Percentiles rank a stretch among this genome's conserved stretches.
Evolutionary conservation across 164 flowering plant genomes (phyloP).

Genomic region (Vitis rupestris): DNA sequence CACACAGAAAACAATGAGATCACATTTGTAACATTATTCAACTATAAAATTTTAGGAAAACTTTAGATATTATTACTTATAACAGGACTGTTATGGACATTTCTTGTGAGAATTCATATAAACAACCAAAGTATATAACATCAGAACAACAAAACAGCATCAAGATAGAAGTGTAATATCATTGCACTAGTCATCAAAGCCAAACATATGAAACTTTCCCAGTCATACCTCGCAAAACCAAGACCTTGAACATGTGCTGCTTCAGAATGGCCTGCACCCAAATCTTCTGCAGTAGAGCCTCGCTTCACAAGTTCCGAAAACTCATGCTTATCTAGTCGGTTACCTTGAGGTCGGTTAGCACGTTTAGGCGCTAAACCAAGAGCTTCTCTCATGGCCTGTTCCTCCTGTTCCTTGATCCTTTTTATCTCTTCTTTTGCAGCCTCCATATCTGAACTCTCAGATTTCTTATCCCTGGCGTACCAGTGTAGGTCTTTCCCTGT

Average conservation of each 20-base stretch:
- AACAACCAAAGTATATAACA: too few species aligned
- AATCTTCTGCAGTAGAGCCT: conserved; percentile 90
- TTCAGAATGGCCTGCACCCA: conserved; percentile 90
- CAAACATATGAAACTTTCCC: too few species aligned
- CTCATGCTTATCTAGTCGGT: conserved; percentile 93
- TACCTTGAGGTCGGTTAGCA: conserved; percentile 59
- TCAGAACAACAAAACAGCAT: too few species aligned
- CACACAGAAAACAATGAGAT: too few species aligned
- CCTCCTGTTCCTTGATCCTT: conserved; percentile 90
- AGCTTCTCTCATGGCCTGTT: conserved; percentile 95
- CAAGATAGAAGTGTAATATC: too few species aligned
- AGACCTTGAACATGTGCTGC: conserved; percentile 89
- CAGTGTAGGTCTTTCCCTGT: conserved; percentile 92
- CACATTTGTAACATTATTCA: too few species aligned
- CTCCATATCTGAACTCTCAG: conserved; percentile 41
- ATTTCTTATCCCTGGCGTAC: conserved; percentile 74
- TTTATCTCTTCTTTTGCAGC: conserved; percentile 80
- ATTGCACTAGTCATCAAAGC: too few species aligned
- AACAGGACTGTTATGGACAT: too few species aligned
- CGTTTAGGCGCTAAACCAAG: conserved; percentile 96
- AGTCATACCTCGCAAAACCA: conserved; percentile 73
- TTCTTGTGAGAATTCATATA: too few species aligned
- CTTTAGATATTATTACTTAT: too few species aligned
- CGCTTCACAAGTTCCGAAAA: conserved; percentile 83
- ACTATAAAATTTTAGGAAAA: too few species aligned